Evolutionary conservation across 768 basidiomycete species (phyloP), one percentile per base, ranked within the genome.

Genomic region (Kwoniella dendrophila): DNA sequence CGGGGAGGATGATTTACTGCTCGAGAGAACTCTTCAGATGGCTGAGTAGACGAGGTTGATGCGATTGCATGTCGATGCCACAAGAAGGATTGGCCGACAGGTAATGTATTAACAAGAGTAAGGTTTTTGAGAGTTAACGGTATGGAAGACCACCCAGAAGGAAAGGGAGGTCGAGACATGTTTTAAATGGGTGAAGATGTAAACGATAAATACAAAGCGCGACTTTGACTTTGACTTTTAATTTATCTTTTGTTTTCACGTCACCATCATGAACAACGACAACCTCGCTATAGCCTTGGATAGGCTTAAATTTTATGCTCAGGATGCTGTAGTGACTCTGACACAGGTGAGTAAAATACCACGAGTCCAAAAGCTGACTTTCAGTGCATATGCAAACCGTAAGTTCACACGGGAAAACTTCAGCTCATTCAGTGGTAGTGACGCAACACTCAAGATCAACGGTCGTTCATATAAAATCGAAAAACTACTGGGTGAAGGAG

Each of bases 401-500:
- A 52, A 68, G 71, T 67, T 91, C 75, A 85, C 70, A 12, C 20
- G 16, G 14, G 12, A 5, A 16, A 8, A 44, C 43, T 54, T 34
- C 29, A 47, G 29, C n/a, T 49, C 29, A 32, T 32, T 11, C 49
- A 16, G n/a, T 16, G 11, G 3, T 41, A 75, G 73, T 30, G 74
- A 90, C 44, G 88, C 92, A 16, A 91, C 87, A 62, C 84, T 97
- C 62, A 96, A 98, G 82, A 93, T 99, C 64, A 96, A 95, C 70
- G 95, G 95, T 36, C 85, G 95, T 68, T 90, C 91, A 40, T 98
- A 93, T 81, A 88, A 90, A 74, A 90, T 99, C 54, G 81, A 94
- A 51, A 91, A 89, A 63, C 87, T 98, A 11, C 85, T 99, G 8
- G 96, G 96, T 29, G 96, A 98, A 81, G 95, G 96, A 14, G 95